Conservation (phyloP, 352 stramenopile species). For the Phytophthora litchii region DNA sequence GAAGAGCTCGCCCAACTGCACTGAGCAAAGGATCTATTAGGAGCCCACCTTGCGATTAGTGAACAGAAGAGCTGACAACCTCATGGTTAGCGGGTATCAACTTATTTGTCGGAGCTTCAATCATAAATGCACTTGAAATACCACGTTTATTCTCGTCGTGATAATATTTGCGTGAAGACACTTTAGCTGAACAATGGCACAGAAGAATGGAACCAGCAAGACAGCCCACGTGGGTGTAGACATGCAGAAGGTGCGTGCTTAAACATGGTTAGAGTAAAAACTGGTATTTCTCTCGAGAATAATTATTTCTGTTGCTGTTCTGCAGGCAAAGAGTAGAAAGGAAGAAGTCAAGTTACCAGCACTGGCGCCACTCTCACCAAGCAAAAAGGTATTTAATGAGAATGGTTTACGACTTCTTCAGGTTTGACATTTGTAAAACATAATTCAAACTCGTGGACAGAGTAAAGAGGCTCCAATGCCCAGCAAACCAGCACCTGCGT, state of each 20-base stretch:
- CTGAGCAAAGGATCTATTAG: constrained; percentile 40
- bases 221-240: constrained; percentile 2
- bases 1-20: constrained; percentile 84
- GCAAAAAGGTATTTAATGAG: constrained; percentile 37
- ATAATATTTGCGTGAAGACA: constrained; percentile 1
- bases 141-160: constrained; percentile 24
- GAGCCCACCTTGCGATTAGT: background rate
- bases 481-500: constrained; percentile 14
- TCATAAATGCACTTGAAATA: constrained; percentile 28
- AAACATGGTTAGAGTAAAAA: too few relatives aligned
- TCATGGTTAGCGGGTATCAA: background rate
- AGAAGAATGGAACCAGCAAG: constrained; percentile 22
- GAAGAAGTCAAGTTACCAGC: constrained; percentile 53
- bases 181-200: constrained; percentile 9
- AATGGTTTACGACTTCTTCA: background rate
- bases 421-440: background rate
- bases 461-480: constrained; percentile 22
- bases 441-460: constrained; percentile 2
- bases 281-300: too few relatives aligned
- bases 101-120: constrained; percentile 8
- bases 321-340: constrained; percentile 35
- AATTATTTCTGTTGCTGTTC: background rate
- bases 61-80: constrained; percentile 1
- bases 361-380: constrained; percentile 33
- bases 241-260: constrained; percentile 19